Base-by-base conservation (phyloP, 176 grass and related monocot genomes). In the Oryza meridionalis region DNA sequence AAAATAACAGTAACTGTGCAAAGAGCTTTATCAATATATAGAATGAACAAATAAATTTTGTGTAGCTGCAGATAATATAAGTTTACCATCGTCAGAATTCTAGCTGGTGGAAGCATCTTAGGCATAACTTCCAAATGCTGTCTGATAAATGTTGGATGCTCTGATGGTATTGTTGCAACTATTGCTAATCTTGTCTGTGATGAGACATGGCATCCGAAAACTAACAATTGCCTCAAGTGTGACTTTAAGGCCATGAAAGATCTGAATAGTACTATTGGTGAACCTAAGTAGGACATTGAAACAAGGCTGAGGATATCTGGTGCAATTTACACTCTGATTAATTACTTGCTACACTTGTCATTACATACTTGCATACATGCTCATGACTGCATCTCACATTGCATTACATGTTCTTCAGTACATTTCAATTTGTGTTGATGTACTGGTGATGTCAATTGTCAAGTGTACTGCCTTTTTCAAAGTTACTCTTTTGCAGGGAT, bases 1-100 rank as follows among this genome's bases (percentile, higher is more conserved):
- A n/a, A 58, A 82, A 73, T 65, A 58, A 38, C 22, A 21, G 61
- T 32, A 44, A 65, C 53, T 73, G n/a, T 45, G 35, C 50, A 61
- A 59, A 59, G 58, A 42, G 35, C 21, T 82, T 4, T 40, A 72
- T 26, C 11, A 42, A 64, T 24, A 78, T 9, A 83, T 0, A 51
- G 9, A 65, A 51, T 32, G 43, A 65, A 9, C 7, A 63, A 29
- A 40, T 47, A 63, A 61, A 65, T 62, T 21, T 42, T 12, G 13
- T 49, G 66, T 37, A 37, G 55, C 62, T 14, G 16, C 6, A 70
- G 47, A 25, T 81, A 3, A 55, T 81, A 46, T 70, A 81, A 38
- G 8, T 35, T 12, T 21, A 58, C 58, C 29, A 40, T 40, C 29
- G 1, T 70, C 65, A 55, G 31, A 55, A 55, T 55, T 55, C 19